Evolutionary conservation across 345 rosid genomes (phyloP), one percentile per base, ranked within the genome.

Genomic region (Alliaria petiolata): DNA sequence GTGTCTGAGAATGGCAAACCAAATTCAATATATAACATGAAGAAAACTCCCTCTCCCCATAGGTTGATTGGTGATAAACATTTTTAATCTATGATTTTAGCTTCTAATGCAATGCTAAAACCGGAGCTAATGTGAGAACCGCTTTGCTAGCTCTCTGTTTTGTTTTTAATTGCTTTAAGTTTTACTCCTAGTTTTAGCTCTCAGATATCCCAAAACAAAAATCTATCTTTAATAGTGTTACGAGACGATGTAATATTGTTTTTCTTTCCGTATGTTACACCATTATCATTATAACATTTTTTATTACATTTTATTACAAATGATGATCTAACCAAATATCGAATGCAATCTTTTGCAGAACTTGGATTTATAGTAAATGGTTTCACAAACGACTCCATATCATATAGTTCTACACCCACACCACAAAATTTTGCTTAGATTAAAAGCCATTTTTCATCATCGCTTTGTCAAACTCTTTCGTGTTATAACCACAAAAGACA

Each of bases 1-100:
- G 74, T 75, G 74, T 75, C 64, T 53, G 64, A 43, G 53, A 68
- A 75, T 61, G 74, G 36, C 57, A 75, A 58, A 59, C 62, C 39
- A 58, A 33, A 40, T 40, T 58, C 46, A 74, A 49, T 11, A 39
- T 13, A 36, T 26, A 16, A 44, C 47, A 34, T 35, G 45, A 44
- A 55, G 31, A 35, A n/a, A 26, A 20, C 22, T n/a, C 45, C 19
- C 9, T 9, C n/a, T 62, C 36, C 54, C 30, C 28, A 42, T 8
- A 71, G 35, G 36, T 11, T 45, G 7, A 35, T 19, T 35, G 49
- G 28, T 10, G 30, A 39, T 16, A 31, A 12, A 49, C 19, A 36
- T 38, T 35, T 40, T 57, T 46, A 1, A 26, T 38, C 47, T 15
- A 15, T 58, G 39, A 26, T 34, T 57, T 26, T 44, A 57, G 17